Base-by-base conservation (phyloP, 2,329 filamentous ascomycete genomes). In the Mycosphaerelloides madeirae region DNA sequence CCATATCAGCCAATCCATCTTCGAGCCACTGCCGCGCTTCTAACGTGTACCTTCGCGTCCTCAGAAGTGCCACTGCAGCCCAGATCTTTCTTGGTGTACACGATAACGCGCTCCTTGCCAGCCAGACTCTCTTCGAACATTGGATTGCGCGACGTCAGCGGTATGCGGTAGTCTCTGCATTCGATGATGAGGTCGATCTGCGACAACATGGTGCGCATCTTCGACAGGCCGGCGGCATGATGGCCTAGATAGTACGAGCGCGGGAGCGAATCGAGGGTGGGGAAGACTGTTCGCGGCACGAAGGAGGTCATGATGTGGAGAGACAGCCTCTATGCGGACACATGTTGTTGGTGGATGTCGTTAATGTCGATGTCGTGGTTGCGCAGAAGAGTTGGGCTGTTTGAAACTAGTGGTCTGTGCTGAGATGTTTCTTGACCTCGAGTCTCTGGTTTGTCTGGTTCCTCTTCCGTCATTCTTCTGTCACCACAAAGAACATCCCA, bases 181-280 rank as follows among this genome's bases (percentile, higher is more conserved):
- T 98, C 93, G 61, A 98, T 80, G 42, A 98, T 81, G 33, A 97
- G 81, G 60, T 90, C 85, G 58, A 96, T 86, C 51, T 81, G 82
- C 20, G 83, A 81, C 38, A 98, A 78, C 63, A 86, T 77, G 31
- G 79, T 79, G 64, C 87, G 86, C 84, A 97, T 95, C 64, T 86
- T 84, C 37, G 78, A 74, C 25, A 95, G 75, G 13, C 87, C 93
- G 8, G 85, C 78, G 49, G 81, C 80, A 74, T 98, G 93, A 70
- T 98, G 93, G 50, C 93, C 93, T 36, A 97, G 78, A 71, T 87
- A 98, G 71, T 97, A 98, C 47, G 91, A 93, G 54, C 87, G 83
- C 31, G 86, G 84, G 49, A 97, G 83, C 41, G 83, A 85, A 43
- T 75, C 72, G 59, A 91, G 84, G 33, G 82, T 72, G 31, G 84